Evolutionary conservation across 805 yeast species (phyloP), one percentile per base, ranked within the genome.

Genomic region (Helenozyma baotianmanensis): DNA sequence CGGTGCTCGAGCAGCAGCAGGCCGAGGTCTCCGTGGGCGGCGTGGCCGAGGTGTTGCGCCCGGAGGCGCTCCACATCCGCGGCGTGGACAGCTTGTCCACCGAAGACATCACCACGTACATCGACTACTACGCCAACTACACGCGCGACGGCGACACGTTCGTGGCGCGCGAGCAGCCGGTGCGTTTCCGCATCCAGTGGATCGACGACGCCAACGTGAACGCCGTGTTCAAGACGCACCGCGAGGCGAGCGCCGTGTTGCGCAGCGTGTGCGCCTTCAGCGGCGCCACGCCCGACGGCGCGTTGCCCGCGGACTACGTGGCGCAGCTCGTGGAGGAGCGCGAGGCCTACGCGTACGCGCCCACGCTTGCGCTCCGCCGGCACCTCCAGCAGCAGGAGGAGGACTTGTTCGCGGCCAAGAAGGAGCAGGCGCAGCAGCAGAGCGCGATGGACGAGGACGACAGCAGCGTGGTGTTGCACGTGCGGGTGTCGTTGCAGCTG

Each of bases 51-150:
- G 47, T 47, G 2, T 35, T 64, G 22, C 51, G 80, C 29, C 69
- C 72, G 2, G 73, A 70, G 19, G 68, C 80, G 0, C 40, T 81
- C 13, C 64, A 58, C 35, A 40, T 81, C 4, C 51, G 61, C 27
- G 89, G 89, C 14, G 87, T 81, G 3, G 84, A 80, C 40, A 74
- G 70, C 34, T 60, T 81, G 28, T 69, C 80, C 26, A 77, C 84
- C 6, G 64, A 70, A 30, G 80, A 78, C 35, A 72, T 81, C 43
- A 76, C 76, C 53, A 51, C 66, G 10, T 80, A 65, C 47, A 54
- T 80, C n/a, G 76, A 72, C 35, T 55, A 59, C 33, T 68, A 70
- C 46, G 41, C 67, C 30, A 70, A 72, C 39, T 58, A 58, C 32
- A 42, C 32, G 18, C 48, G 33, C 7, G 38, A 43, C n/a, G 39